Conservation (phyloP, 2,329 filamentous ascomycete genomes). For the Aureobasidium sp. region DNA sequence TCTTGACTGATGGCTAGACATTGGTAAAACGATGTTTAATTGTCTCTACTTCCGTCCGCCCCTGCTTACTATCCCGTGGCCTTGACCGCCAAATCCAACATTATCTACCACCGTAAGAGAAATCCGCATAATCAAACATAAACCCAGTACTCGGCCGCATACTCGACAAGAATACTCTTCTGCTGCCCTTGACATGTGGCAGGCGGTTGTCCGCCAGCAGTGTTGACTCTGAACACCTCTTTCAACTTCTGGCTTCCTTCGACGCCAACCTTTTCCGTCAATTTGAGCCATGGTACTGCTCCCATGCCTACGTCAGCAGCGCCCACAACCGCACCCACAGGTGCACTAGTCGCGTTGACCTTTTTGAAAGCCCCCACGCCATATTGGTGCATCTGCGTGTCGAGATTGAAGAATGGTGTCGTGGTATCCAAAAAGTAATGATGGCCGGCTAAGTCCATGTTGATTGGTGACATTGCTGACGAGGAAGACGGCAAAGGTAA, state of each 20-base stretch:
- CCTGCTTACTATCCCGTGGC: not conserved
- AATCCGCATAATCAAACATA: slow-evolving; percentile 24
- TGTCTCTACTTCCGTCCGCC: too few species aligned
- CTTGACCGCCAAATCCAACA: not conserved
- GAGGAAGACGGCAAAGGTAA: slow-evolving; percentile 48
- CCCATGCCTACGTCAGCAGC: slow-evolving; percentile 51
- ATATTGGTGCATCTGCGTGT: slow-evolving; percentile 45
- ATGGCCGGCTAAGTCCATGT: slow-evolving; percentile 61
- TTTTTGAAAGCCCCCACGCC: slow-evolving; percentile 61
- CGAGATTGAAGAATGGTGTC: slow-evolving; percentile 74
- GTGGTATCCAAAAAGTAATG: slow-evolving; percentile 71
- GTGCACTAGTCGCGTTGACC: slow-evolving; percentile 55
- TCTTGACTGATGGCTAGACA: too few species aligned
- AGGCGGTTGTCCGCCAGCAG: slow-evolving; percentile 72
- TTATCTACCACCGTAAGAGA: not conserved
- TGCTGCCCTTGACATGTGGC: slow-evolving; percentile 61
- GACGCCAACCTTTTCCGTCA: slow-evolving; percentile 44
- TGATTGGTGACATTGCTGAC: slow-evolving; percentile 43
- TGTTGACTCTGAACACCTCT: slow-evolving; percentile 77
- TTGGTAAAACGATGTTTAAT: not conserved
- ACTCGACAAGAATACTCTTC: slow-evolving; percentile 64
- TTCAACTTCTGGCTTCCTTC: slow-evolving; percentile 54
- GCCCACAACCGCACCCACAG: slow-evolving; percentile 53
- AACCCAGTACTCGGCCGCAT: slow-evolving; percentile 74
- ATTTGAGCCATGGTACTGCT: slow-evolving; percentile 75